Percentiles rank a stretch among this genome's conserved stretches.
phyloP scores from a whole-genome alignment of 495 filamentous ascomycete genomes.

The Beverwykella pulmonaria region DNA sequence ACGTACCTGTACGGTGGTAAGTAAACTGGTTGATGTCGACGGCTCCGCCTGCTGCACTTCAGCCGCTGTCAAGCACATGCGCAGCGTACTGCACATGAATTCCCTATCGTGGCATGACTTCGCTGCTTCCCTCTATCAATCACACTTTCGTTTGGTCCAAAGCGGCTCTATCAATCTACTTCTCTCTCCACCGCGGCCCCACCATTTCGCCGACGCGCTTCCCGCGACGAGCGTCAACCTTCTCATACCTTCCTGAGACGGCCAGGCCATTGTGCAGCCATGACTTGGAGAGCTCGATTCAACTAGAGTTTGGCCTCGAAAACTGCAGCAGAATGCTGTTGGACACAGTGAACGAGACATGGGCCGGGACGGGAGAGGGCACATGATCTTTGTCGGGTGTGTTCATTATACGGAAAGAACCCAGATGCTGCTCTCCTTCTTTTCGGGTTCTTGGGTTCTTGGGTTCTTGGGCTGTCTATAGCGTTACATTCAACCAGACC shows the following conservation, averaged over 20 bases:
- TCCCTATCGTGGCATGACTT: too few relatives aligned
- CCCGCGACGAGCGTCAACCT: conserved; percentile 2
- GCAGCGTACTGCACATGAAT: too few relatives aligned
- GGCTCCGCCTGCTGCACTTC: too few relatives aligned
- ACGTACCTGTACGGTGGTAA: too few relatives aligned
- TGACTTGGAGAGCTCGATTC: neutral
- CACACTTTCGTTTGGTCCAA: neutral
- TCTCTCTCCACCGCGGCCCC: neutral
- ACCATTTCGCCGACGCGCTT: neutral
- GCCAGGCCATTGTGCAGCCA: neutral
- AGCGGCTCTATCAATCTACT: neutral
- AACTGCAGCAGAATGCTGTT: neutral
- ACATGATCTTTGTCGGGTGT: neutral
- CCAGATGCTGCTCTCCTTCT: neutral
- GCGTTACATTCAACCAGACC: neutral
- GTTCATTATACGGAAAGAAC: neutral
- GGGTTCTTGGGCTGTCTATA: neutral
- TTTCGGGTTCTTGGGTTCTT: neutral
- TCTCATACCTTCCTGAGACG: conserved; percentile 24
- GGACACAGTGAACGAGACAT: too few relatives aligned
- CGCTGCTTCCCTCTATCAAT: neutral
- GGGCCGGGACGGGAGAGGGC: too few relatives aligned
- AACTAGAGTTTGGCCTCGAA: neutral
- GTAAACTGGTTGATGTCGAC: too few relatives aligned
- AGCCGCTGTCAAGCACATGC: too few relatives aligned